Evolutionary conservation across 805 yeast genomes (phyloP).

Genomic region (Ogataea saltuana): DNA sequence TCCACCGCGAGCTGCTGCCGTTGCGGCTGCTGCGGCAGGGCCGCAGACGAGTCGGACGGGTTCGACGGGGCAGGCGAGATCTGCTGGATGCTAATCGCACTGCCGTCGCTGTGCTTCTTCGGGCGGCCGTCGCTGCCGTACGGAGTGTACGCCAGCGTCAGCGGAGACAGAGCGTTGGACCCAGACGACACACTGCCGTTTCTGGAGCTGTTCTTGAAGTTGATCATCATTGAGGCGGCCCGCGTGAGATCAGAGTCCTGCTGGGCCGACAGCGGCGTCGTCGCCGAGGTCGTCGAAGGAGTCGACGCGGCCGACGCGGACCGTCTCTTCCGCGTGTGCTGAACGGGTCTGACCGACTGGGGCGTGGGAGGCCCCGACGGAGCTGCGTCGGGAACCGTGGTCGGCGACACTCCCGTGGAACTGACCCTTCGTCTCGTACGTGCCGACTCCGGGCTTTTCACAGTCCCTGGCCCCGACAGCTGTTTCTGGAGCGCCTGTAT

Average conservation of each 20-base stretch:
- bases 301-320: neutral
- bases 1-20: slow-evolving; percentile 10
- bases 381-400: slow-evolving; percentile 15
- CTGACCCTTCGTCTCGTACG: slow-evolving; percentile 8
- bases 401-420: slow-evolving; percentile 21
- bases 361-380: slow-evolving; percentile 24
- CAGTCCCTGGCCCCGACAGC: slow-evolving; percentile 2
- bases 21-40: slow-evolving; percentile 16
- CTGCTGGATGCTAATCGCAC: slow-evolving; percentile 20
- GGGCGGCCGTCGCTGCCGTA: slow-evolving; percentile 3
- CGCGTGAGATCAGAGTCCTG: slow-evolving; percentile 27
- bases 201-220: slow-evolving; percentile 31
- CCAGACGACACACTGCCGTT: slow-evolving; percentile 25
- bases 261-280: slow-evolving; percentile 9
- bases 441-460: neutral
- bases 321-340: slow-evolving; percentile 6
- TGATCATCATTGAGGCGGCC: slow-evolving; percentile 34
- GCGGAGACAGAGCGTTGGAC: slow-evolving; percentile 22
- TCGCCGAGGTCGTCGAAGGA: neutral
- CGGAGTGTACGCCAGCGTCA: slow-evolving; percentile 9
- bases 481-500: slow-evolving; percentile 23
- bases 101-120: slow-evolving; percentile 10
- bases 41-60: slow-evolving; percentile 40
- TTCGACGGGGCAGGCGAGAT: slow-evolving; percentile 55
- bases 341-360: slow-evolving; percentile 12